Conservation (phyloP, 371 early-diverging fungal species). For the Mucor racemosus region DNA sequence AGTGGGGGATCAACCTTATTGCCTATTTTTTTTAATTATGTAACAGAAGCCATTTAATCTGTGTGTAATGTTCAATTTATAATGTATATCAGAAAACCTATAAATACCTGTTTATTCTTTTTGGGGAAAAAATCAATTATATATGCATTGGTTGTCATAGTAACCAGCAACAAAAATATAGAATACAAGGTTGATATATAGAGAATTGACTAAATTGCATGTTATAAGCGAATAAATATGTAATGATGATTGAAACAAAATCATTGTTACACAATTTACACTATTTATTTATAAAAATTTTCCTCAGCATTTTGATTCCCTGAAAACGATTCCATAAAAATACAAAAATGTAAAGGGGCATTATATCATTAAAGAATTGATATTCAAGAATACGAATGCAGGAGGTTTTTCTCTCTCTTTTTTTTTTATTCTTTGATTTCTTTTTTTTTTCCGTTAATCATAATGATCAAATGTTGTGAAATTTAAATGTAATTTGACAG, state of each 20-base stretch:
- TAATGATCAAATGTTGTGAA: no score
- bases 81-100: neutral
- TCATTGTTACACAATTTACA: neutral
- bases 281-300: neutral
- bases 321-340: neutral
- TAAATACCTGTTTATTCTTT: neutral
- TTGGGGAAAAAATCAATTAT: no score
- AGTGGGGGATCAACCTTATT: neutral
- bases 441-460: no score
- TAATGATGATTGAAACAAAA: slow-evolving; percentile 1
- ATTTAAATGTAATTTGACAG: no score
- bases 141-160: no score
- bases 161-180: no score
- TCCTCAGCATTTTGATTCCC: neutral
- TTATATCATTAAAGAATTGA: neutral
- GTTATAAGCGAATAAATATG: neutral
- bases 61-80: neutral
- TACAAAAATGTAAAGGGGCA: neutral
- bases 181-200: no score
- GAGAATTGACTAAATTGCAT: no score
- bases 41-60: neutral
- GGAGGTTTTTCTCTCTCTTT: no score
- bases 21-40: neutral
- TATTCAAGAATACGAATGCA: no score
- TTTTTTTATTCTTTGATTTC: no score